A percentile compares a stretch with the other conserved stretches of the same genome.
phyloP scores from a whole-genome alignment of 2,329 filamentous ascomycete genomes.

The Endocalyx cinctus region DNA sequence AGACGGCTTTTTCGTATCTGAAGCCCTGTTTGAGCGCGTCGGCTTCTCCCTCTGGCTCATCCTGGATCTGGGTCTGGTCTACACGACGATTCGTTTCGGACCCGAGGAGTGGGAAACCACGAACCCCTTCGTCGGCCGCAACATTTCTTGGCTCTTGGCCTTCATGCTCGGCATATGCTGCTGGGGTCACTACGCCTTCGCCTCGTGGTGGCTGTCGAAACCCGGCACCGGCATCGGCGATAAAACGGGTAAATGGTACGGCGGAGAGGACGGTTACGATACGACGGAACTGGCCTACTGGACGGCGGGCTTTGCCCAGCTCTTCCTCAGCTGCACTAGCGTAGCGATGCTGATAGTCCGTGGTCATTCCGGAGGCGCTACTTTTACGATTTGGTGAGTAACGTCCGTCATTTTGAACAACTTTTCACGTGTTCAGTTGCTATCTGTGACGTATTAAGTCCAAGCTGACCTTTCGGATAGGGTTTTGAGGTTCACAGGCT shows the following conservation, averaged over 20 bases:
- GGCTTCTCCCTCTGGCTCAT: slow-evolving; percentile 45
- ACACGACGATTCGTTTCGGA: slow-evolving; percentile 39
- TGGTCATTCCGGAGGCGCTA: slow-evolving; percentile 43
- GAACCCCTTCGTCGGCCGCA: slow-evolving; percentile 35
- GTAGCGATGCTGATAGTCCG: slow-evolving; percentile 40
- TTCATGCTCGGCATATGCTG: slow-evolving; percentile 32
- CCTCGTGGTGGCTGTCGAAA: slow-evolving; percentile 42
- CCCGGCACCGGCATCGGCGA: slow-evolving; percentile 36
- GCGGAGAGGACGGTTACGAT: slow-evolving; percentile 36
- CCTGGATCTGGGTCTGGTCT: slow-evolving; percentile 44
- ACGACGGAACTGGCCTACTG: slow-evolving; percentile 47
- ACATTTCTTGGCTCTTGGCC: slow-evolving; percentile 34
- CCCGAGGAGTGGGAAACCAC: slow-evolving; percentile 34
- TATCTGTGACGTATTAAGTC: neutral
- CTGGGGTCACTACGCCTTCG: slow-evolving; percentile 37
- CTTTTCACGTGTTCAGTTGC: neutral
- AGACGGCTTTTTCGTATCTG: slow-evolving; percentile 42
- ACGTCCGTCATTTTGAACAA: neutral
- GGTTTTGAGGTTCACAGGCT: slow-evolving; percentile 39
- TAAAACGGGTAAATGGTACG: slow-evolving; percentile 41
- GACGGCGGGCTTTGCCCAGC: slow-evolving; percentile 41
- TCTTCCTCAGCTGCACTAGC: slow-evolving; percentile 34
- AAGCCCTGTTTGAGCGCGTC: slow-evolving; percentile 35
- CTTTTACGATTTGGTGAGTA: slow-evolving; percentile 45
- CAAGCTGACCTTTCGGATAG: slow-evolving; percentile 23